Evolutionary conservation across 345 rosid genomes (phyloP), one percentile per base, ranked within the genome.

Genomic region (Gossypium ekmanianum): DNA sequence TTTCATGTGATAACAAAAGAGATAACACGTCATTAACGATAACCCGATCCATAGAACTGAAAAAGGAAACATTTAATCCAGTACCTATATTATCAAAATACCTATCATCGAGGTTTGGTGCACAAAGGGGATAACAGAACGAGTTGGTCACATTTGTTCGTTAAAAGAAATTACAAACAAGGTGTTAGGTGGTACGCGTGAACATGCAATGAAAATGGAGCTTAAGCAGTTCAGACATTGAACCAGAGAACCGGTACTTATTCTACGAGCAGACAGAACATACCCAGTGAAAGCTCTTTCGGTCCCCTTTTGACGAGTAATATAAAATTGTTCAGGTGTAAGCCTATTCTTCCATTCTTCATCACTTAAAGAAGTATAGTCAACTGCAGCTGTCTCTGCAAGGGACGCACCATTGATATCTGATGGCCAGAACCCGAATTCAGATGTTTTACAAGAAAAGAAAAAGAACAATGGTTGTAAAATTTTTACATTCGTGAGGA

Each of bases 221-320:
- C 72, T 68, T 41, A 68, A 47, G 14, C 11, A 47, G 48, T 72
- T 11, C 18, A 54, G 45, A 11, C 69, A 11, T 54, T 76, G 61
- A 7, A 76, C 59, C 68, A 27, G 52, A 27, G 13, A 65, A 64
- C 56, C 52, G 14, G 73, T 69, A 50, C 3, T 9, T 18, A 1
- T 13, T 59, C 2, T 24, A 52, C 11, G 12, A 69, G 47, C 29
- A 24, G 24, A 84, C 11, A 27, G 41, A 83, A 62, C 82, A 73
- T 89, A 92, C 98, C 97, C 97, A 10, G 88, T 85, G 82, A 94
- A 94, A 50, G 98, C 98, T 83, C 94, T 83, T 81, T 94, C 98
- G 1, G 97, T 92, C 9, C 98, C 97, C 68, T 94, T 91, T 41
- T 90, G 90, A 29, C 97, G 88, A 18, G 98, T 84, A 69, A 92